A percentile compares a stretch with the other conserved stretches of the same genome.
Conservation (phyloP, 129 eudicot species). For the Chrysanthemum lavandulifolium region DNA sequence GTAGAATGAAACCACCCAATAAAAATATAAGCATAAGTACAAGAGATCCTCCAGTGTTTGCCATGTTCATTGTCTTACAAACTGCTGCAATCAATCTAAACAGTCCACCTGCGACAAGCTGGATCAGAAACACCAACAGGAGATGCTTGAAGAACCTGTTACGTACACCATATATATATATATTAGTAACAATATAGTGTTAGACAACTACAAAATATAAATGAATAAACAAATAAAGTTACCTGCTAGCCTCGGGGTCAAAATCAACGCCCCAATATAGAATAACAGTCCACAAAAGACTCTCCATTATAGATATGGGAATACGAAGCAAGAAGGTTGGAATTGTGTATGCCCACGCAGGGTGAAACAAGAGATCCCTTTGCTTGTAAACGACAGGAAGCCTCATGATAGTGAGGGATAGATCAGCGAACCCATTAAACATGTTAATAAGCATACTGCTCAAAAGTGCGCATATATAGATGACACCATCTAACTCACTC, state of each 20-base stretch:
- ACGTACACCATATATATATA: conserved; percentile 13
- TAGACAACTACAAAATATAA: background rate
- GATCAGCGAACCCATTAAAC: conserved; percentile 85
- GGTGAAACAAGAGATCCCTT: conserved; percentile 82
- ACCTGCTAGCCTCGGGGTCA: conserved; percentile 89
- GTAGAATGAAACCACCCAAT: conserved; percentile 87
- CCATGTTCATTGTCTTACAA: conserved; percentile 71
- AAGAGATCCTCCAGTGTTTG: conserved; percentile 75
- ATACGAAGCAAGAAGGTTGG: conserved; percentile 64
- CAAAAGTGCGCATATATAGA: conserved; percentile 62
- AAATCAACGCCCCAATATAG: conserved; percentile 70
- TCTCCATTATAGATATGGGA: conserved; percentile 74
- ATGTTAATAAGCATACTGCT: conserved; percentile 58
- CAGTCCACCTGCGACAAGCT: conserved; percentile 82
- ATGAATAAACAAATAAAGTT: background rate
- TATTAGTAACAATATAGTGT: background rate
- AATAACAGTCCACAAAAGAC: conserved; percentile 54
- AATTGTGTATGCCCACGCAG: conserved; percentile 77
- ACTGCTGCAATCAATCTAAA: conserved; percentile 72
- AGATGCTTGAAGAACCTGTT: conserved; percentile 91
- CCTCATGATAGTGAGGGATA: conserved; percentile 56
- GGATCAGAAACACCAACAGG: conserved; percentile 64
- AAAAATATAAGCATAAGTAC: conserved; percentile 58
- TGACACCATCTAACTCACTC: conserved; percentile 62
- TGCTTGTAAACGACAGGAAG: conserved; percentile 97